phyloP scores from a whole-genome alignment of 2,329 filamentous ascomycete species.

The Coccinonectria pachysandricola region DNA sequence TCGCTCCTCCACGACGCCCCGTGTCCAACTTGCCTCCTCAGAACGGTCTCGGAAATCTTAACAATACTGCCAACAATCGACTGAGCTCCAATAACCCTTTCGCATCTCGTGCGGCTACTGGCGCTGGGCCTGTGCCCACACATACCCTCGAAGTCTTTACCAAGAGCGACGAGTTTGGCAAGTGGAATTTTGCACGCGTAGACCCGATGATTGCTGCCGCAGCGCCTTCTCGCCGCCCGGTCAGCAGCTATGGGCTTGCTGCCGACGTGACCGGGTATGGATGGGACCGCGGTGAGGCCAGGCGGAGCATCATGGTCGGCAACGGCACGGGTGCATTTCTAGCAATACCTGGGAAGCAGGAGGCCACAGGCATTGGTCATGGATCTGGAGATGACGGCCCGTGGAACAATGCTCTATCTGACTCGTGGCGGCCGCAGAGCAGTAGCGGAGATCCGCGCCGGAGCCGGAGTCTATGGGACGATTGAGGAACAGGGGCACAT shows the following conservation, averaged over 20 bases:
- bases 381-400: too few relatives aligned
- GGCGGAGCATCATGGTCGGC: slow-evolving; percentile 44
- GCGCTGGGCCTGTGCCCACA: slow-evolving; percentile 32
- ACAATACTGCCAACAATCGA: too few relatives aligned
- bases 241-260: slow-evolving; percentile 48
- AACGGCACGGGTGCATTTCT: slow-evolving; percentile 43
- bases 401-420: too few relatives aligned
- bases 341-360: slow-evolving; percentile 32
- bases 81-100: slow-evolving; percentile 55
- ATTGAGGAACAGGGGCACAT: slow-evolving; percentile 3
- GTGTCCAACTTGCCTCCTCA: slow-evolving; percentile 19
- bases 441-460: slow-evolving; percentile 26
- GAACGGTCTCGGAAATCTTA: too few relatives aligned
- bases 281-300: slow-evolving; percentile 41
- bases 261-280: slow-evolving; percentile 37
- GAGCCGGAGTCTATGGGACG: slow-evolving; percentile 15
- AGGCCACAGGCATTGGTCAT: slow-evolving; percentile 5
- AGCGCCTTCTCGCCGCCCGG: slow-evolving; percentile 29
- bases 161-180: slow-evolving; percentile 46
- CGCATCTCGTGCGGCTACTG: slow-evolving; percentile 25
- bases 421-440: slow-evolving; percentile 25
- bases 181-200: slow-evolving; percentile 49
- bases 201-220: slow-evolving; percentile 19
- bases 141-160: slow-evolving; percentile 51
- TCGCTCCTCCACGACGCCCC: slow-evolving; percentile 17